Percentiles rank a stretch among this genome's conserved stretches.
phyloP scores from a whole-genome alignment of 768 basidiomycete species.

The Kwoniella bestiolae region DNA sequence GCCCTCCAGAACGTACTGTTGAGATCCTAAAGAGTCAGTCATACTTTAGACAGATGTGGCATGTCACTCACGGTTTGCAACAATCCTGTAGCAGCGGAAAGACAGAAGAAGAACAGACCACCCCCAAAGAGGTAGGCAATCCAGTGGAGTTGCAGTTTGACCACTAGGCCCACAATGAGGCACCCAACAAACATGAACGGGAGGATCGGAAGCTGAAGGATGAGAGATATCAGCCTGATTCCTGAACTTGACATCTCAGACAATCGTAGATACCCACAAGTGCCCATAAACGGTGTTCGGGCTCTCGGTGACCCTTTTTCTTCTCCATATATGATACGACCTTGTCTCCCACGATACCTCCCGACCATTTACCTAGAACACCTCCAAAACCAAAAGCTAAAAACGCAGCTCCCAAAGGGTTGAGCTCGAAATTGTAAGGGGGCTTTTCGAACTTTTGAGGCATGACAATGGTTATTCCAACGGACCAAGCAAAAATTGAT shows the following conservation, averaged over 20 bases:
- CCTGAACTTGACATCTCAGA: neutral
- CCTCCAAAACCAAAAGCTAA: constrained; percentile 39
- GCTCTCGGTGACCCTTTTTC: constrained; percentile 34
- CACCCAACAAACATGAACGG: constrained; percentile 43
- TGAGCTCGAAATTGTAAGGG: constrained; percentile 35
- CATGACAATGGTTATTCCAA: constrained; percentile 39
- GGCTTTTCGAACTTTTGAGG: constrained; percentile 36
- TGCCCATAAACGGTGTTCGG: constrained; percentile 40
- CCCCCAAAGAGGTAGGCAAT: constrained; percentile 39
- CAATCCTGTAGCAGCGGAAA: constrained; percentile 38
- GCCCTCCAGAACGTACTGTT: constrained; percentile 38
- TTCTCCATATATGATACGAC: constrained; percentile 25
- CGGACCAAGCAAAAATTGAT: constrained; percentile 38
- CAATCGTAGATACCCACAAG: constrained; percentile 15
- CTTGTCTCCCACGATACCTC: constrained; percentile 39
- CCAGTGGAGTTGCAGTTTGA: constrained; percentile 33
- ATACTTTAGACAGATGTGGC: neutral
- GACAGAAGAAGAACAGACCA: constrained; percentile 37
- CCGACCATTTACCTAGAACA: constrained; percentile 38
- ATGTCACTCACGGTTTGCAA: constrained; percentile 25
- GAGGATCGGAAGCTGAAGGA: constrained; percentile 30
- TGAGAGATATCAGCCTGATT: neutral
- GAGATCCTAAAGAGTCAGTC: neutral
- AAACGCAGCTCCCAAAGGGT: constrained; percentile 33
- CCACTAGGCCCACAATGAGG: constrained; percentile 32